These are phyloP conservation scores for Graphilbum ipis-grandicollis DNA, from an alignment of 2,329 filamentous ascomycete species.

Conservation along the genomic window DNA sequence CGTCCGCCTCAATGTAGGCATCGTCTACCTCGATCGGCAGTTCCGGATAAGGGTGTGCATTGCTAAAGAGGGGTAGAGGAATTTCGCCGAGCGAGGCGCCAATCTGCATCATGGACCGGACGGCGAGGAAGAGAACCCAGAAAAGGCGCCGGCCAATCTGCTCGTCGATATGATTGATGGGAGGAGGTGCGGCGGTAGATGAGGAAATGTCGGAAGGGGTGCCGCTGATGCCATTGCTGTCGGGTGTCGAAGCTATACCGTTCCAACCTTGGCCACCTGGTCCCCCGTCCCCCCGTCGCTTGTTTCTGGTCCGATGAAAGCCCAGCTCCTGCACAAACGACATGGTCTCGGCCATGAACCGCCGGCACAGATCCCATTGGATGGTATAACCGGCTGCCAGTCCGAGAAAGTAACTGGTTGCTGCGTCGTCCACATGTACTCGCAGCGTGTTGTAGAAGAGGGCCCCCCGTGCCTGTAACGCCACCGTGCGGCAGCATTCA, in stretches of 20 bases:
- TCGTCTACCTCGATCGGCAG: constrained; percentile 73
- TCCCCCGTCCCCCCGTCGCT: background rate
- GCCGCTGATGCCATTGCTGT: background rate
- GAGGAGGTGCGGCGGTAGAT: too few species aligned
- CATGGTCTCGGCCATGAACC: constrained; percentile 58
- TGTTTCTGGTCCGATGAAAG: constrained; percentile 39
- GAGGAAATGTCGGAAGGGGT: too few species aligned
- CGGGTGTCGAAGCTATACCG: too few species aligned
- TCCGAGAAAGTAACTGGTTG: constrained; percentile 60
- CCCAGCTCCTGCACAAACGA: constrained; percentile 51
- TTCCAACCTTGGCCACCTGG: too few species aligned
- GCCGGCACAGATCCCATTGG: constrained; percentile 46
- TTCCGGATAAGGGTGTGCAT: constrained; percentile 51
- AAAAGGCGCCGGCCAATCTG: constrained; percentile 67
- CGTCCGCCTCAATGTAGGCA: constrained; percentile 54
- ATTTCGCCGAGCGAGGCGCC: constrained; percentile 56
- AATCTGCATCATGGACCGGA: constrained; percentile 61
- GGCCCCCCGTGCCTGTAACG: constrained; percentile 46
- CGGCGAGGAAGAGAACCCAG: constrained; percentile 64
- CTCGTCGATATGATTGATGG: constrained; percentile 52
- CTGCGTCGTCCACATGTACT: constrained; percentile 36
- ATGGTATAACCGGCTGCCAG: constrained; percentile 50
- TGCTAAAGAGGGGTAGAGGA: constrained; percentile 53
- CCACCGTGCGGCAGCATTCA: constrained; percentile 52
- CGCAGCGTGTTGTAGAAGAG: constrained; percentile 28